A percentile compares a stretch with the other conserved stretches of the same genome.
Evolutionary conservation across 148 eudicot species (phyloP).

Genomic region (Nyssa sinensis): DNA sequence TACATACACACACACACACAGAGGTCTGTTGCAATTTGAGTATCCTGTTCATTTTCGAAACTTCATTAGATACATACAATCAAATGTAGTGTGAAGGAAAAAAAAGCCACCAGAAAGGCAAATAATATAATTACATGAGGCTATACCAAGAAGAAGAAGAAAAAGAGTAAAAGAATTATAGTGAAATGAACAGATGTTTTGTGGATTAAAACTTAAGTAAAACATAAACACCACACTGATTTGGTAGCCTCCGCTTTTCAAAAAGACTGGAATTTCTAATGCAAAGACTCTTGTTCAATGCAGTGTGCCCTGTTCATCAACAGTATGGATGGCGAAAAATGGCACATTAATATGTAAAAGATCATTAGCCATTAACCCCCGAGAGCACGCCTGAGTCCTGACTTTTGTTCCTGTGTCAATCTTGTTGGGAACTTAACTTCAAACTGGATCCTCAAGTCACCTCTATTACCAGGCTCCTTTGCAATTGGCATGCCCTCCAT

Average conservation of each 20-base stretch:
- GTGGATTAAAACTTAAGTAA: not conserved
- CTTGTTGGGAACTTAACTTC: slow-evolving; percentile 64
- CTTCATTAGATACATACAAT: too few species aligned
- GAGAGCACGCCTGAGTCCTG: slow-evolving; percentile 53
- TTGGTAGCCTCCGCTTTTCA: not conserved
- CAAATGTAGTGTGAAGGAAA: too few species aligned
- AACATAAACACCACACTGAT: not conserved
- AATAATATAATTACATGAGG: too few species aligned
- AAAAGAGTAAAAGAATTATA: too few species aligned
- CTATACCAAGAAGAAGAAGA: too few species aligned
- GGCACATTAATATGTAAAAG: too few species aligned
- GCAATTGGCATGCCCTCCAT: slow-evolving; percentile 80
- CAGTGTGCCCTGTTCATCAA: too few species aligned
- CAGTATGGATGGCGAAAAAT: too few species aligned
- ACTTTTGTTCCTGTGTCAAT: slow-evolving; percentile 53
- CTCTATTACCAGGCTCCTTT: slow-evolving; percentile 56
- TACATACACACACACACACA: too few species aligned
- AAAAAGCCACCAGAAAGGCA: too few species aligned
- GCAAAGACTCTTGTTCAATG: not conserved
- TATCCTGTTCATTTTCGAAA: too few species aligned
- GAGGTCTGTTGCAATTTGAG: too few species aligned
- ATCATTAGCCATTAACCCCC: slow-evolving; percentile 30
- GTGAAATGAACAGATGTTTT: not conserved
- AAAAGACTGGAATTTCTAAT: not conserved
- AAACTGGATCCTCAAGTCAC: slow-evolving; percentile 64